Evolutionary conservation across 306 rosid genomes (phyloP).

Genomic region (Phaseolus lunatus): DNA sequence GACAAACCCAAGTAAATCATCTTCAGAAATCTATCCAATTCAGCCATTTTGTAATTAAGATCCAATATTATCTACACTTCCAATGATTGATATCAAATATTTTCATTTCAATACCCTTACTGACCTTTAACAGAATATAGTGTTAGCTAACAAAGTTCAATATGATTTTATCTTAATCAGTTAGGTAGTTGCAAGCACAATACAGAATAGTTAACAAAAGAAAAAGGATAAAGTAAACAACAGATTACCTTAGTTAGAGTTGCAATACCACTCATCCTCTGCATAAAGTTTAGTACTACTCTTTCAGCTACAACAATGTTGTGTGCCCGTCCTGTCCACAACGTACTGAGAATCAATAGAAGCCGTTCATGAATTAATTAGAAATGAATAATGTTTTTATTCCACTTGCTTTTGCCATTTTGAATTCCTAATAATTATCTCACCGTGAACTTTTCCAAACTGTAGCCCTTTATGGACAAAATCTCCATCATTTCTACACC

Average conservation of each 20-base stretch:
- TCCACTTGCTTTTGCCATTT: background rate
- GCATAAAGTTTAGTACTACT: slow-evolving; percentile 92
- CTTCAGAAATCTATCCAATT: slow-evolving; percentile 14
- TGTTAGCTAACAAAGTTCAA: slow-evolving; percentile 25
- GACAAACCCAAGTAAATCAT: slow-evolving; percentile 23
- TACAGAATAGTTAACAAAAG: background rate
- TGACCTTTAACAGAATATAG: slow-evolving; percentile 19
- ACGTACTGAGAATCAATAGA: slow-evolving; percentile 33
- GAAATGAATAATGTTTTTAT: slow-evolving; percentile 15
- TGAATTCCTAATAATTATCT: slow-evolving; percentile 33
- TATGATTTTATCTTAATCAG: background rate
- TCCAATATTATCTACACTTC: background rate
- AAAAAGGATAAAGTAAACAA: slow-evolving; percentile 25
- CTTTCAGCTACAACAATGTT: slow-evolving; percentile 87
- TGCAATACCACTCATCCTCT: slow-evolving; percentile 98
- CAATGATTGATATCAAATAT: background rate
- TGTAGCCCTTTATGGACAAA: slow-evolving; percentile 72
- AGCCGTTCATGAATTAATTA: slow-evolving; percentile 37
- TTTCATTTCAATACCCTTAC: slow-evolving; percentile 29
- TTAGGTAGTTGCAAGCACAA: slow-evolving; percentile 9
- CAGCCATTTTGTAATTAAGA: slow-evolving; percentile 15
- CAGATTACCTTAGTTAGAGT: slow-evolving; percentile 77
- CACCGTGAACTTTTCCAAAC: slow-evolving; percentile 89
- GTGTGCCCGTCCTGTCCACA: slow-evolving; percentile 78
- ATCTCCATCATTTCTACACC: slow-evolving; percentile 88